A percentile compares a stretch with the other conserved stretches of the same genome.
These are phyloP conservation scores for Hortiboletus campestris DNA, from an alignment of 768 basidiomycete species.

Conservation along the genomic window DNA sequence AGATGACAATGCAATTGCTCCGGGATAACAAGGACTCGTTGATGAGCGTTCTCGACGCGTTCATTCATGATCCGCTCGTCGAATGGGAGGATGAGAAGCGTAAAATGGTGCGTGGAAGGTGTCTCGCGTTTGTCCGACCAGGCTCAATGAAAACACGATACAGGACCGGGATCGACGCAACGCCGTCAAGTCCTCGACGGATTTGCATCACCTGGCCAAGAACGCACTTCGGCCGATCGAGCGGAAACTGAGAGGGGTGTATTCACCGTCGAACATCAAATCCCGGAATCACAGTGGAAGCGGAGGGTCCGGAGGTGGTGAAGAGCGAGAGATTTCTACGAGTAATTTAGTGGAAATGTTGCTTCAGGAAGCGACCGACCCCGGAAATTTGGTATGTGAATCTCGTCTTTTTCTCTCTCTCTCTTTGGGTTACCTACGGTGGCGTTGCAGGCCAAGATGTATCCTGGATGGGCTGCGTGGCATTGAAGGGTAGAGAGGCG, in stretches of 20 bases:
- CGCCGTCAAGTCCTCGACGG: slow-evolving; percentile 47
- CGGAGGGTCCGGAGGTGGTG: slow-evolving; percentile 19
- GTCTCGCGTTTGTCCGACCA: neutral
- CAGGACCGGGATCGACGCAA: slow-evolving; percentile 51
- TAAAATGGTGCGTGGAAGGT: slow-evolving; percentile 45
- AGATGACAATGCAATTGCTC: slow-evolving; percentile 84
- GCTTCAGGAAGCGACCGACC: slow-evolving; percentile 84
- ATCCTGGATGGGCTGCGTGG: slow-evolving; percentile 88
- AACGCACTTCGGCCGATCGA: slow-evolving; percentile 78
- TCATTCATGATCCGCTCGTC: slow-evolving; percentile 93
- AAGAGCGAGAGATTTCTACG: slow-evolving; percentile 56
- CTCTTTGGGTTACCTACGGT: slow-evolving; percentile 4
- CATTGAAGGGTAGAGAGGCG: slow-evolving; percentile 38
- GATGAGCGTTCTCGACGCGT: slow-evolving; percentile 95
- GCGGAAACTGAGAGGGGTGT: slow-evolving; percentile 76
- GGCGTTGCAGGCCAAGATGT: slow-evolving; percentile 75
- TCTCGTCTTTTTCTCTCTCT: neutral
- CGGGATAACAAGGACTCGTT: slow-evolving; percentile 89
- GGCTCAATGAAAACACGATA: neutral
- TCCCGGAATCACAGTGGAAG: slow-evolving; percentile 35
- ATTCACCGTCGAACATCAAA: slow-evolving; percentile 46
- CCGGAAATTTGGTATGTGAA: slow-evolving; percentile 59
- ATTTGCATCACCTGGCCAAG: slow-evolving; percentile 68
- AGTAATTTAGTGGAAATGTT: slow-evolving; percentile 88
- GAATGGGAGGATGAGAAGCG: slow-evolving; percentile 90